Conservation (phyloP, 306 rosid genomes). For the Hippophae gyantsensis region DNA sequence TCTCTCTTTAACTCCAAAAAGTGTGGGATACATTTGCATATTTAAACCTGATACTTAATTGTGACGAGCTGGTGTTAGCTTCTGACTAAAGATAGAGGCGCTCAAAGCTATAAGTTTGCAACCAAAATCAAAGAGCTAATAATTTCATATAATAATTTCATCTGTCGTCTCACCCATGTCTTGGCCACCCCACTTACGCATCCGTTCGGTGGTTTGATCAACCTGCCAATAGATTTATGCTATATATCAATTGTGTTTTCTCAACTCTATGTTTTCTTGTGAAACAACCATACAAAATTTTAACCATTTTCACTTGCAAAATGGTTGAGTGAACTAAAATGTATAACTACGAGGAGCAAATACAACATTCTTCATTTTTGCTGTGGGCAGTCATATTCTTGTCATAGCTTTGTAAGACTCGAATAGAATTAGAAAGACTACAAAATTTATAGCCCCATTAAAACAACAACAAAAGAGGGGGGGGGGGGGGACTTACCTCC, state of each 20-base stretch:
- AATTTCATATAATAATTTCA: conserved; percentile 10
- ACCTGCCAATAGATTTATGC: conserved; percentile 23
- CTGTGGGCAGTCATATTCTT: too few relatives aligned
- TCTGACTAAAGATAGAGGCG: too few relatives aligned
- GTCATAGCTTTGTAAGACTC: background rate
- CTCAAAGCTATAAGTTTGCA: background rate
- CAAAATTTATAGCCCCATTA: background rate
- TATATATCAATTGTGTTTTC: background rate
- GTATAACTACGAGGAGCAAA: too few relatives aligned
- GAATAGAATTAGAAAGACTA: background rate
- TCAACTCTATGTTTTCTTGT: background rate
- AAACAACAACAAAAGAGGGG: too few relatives aligned
- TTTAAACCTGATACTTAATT: too few relatives aligned
- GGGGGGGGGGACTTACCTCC: conserved; percentile 25
- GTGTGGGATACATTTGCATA: too few relatives aligned
- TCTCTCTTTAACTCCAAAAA: too few relatives aligned
- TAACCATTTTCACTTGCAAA: too few relatives aligned
- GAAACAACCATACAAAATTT: too few relatives aligned
- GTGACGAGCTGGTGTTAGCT: too few relatives aligned
- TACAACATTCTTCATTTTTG: too few relatives aligned
- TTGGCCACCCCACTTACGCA: conserved; percentile 50
- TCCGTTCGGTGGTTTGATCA: conserved; percentile 30
- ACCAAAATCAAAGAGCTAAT: background rate
- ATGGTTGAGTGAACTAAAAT: too few relatives aligned
- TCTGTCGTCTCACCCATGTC: conserved; percentile 10